These are phyloP conservation scores for Pachysandra terminalis DNA, from an alignment of 164 flowering plant genomes.

Conservation along the genomic window DNA sequence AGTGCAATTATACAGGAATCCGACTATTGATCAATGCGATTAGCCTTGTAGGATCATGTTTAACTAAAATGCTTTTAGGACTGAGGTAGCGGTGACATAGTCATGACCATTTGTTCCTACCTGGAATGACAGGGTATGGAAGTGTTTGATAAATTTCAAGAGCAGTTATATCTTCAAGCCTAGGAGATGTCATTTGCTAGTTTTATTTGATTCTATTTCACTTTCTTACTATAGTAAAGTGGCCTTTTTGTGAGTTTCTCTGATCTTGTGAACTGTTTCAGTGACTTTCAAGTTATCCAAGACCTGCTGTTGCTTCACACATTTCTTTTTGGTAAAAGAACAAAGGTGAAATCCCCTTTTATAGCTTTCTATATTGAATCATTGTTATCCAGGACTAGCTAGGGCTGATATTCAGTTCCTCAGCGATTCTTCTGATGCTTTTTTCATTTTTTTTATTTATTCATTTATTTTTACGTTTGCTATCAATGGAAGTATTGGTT, in stretches of 20 bases:
- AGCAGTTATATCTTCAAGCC: not conserved
- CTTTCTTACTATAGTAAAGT: constrained; percentile 10
- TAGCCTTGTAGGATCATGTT: too few species aligned
- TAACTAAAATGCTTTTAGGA: too few species aligned
- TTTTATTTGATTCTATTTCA: constrained; percentile 3
- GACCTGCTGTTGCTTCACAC: constrained; percentile 70
- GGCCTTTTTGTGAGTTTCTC: constrained; percentile 16
- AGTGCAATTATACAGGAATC: too few species aligned
- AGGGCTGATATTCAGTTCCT: too few species aligned
- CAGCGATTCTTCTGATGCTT: too few species aligned
- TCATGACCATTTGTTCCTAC: too few species aligned
- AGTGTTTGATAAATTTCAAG: not conserved
- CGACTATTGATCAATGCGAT: too few species aligned
- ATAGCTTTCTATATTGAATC: not conserved
- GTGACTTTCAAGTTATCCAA: constrained; percentile 91
- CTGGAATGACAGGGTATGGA: too few species aligned
- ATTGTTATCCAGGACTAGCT: not conserved
- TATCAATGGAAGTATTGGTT: too few species aligned
- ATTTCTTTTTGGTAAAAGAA: constrained; percentile 74
- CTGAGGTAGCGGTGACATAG: too few species aligned
- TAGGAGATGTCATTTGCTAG: not conserved
- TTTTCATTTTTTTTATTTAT: too few species aligned
- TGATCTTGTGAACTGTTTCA: constrained; percentile 46
- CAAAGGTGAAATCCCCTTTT: constrained; percentile 45
- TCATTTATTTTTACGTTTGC: too few species aligned